phyloP scores from a whole-genome alignment of 2,329 filamentous ascomycete genomes.

The Cercospora sesami region DNA sequence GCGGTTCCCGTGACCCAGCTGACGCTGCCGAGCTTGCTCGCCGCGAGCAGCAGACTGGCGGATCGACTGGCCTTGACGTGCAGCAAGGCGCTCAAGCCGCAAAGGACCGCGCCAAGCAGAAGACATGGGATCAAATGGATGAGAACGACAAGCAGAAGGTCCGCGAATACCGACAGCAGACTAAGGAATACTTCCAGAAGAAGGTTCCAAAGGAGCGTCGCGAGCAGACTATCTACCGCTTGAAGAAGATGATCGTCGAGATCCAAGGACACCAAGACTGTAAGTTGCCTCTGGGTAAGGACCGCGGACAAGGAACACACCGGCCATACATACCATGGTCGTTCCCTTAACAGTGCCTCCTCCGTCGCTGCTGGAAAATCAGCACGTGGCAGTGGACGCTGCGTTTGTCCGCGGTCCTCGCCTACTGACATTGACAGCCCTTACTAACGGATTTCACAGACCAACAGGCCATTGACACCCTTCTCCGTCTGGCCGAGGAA shows the following conservation, averaged over 20 bases:
- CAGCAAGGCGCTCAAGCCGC: constrained; percentile 52
- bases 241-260: constrained; percentile 98
- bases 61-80: constrained; percentile 54
- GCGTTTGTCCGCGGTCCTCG: background rate
- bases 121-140: constrained; percentile 60
- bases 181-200: constrained; percentile 73
- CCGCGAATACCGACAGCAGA: constrained; percentile 49
- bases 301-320: background rate
- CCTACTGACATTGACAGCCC: background rate
- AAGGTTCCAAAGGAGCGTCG: constrained; percentile 93
- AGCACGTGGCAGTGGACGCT: background rate
- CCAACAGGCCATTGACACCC: constrained; percentile 82
- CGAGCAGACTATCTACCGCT: constrained; percentile 84
- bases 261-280: constrained; percentile 93
- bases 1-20: constrained; percentile 55
- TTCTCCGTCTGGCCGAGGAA: constrained; percentile 79
- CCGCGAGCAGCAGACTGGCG: constrained; percentile 54
- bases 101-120: constrained; percentile 53
- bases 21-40: constrained; percentile 56
- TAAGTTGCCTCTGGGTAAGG: constrained; percentile 42
- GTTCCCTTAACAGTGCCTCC: background rate
- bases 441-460: constrained; percentile 51
- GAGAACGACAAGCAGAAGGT: constrained; percentile 57
- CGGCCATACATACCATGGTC: background rate
- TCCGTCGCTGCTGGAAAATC: background rate